Evolutionary conservation across 768 basidiomycete species (phyloP), one percentile per base, ranked within the genome.

Genomic region (Strobilomyces echinocephalus): DNA sequence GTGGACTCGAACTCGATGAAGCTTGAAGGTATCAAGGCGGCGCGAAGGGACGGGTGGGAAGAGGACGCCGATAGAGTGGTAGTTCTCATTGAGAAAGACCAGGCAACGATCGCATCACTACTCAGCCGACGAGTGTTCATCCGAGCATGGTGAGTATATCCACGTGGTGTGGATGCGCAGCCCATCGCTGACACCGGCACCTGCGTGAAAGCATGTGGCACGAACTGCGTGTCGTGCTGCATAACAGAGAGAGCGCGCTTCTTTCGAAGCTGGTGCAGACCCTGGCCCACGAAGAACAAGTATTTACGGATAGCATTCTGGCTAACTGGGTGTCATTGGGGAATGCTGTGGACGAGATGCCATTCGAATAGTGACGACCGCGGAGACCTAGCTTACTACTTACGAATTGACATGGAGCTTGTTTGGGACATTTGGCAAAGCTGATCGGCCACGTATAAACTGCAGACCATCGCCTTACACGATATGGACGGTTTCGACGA

Each of bases 161-260:
- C 24, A 28, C 41, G 10, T 7, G 7, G 30, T 41, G 4, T 18
- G 39, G 24, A 31, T 7, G 34, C 24, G 10, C 30, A 40, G 52
- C 44, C 30, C 35, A 18, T 51, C 39, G 36, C 42, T 55, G 55
- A 61, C 48, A 49, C 41, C 42, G 35, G 40, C 16, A 46, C 49
- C 43, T 36, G n/a, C 31, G 21, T 36, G 48, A 31, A 60, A 93
- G 94, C 59, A 82, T 97, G 80, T 97, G 94, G 93, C 90, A 95
- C 62, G 94, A 97, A 69, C 76, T 95, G n/a, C 84, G 91, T 21
- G 89, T 93, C 16, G 86, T 97, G 35, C 73, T 95, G 42, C 93
- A 97, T 69, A 93, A 95, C 59, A 78, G 88, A 50, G 94, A 97
- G 72, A 91, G 92, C 60, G 79, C 88, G 0, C 77, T 95, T 34